A percentile compares a stretch with the other conserved stretches of the same genome.
These are phyloP conservation scores for Aureobasidium sp. DNA, from an alignment of 2,329 filamentous ascomycete species.

Conservation along the genomic window DNA sequence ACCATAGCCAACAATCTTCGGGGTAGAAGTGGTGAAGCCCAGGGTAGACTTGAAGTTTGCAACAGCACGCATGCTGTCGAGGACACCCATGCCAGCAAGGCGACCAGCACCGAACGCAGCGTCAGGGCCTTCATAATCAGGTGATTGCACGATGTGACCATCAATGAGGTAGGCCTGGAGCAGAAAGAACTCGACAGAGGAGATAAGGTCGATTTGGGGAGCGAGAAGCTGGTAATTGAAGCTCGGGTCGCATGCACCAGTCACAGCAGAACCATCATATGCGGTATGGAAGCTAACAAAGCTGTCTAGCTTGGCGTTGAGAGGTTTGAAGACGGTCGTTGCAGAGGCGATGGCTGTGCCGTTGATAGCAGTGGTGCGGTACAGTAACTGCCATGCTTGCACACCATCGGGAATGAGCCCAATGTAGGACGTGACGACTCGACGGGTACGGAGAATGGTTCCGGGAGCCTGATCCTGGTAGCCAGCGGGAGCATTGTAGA, in stretches of 20 bases:
- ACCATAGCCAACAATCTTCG: constrained; percentile 19
- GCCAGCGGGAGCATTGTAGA: constrained; percentile 24
- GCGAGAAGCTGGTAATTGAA: constrained; percentile 15
- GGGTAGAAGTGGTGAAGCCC: background rate
- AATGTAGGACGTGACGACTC: background rate
- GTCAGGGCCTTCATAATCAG: constrained; percentile 25
- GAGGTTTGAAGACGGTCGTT: constrained; percentile 6
- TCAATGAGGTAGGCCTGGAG: constrained; percentile 19
- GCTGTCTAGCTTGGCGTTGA: background rate
- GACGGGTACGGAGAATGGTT: constrained; percentile 20
- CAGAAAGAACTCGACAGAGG: background rate
- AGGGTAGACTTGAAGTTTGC: constrained; percentile 16
- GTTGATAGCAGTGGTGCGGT: constrained; percentile 11
- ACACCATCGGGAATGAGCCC: background rate
- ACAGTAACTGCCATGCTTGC: constrained; percentile 10
- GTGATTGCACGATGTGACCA: constrained; percentile 22
- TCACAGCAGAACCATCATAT: constrained; percentile 4
- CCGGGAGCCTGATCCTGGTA: constrained; percentile 22
- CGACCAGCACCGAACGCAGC: constrained; percentile 23
- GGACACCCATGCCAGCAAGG: constrained; percentile 23
- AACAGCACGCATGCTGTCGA: constrained; percentile 25
- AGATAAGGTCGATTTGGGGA: background rate
- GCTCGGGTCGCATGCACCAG: constrained; percentile 9
- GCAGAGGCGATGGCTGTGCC: background rate
- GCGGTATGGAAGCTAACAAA: constrained; percentile 13